phyloP scores from a whole-genome alignment of 2,329 filamentous ascomycete species.

The Chrysosporium queenslandicum region DNA sequence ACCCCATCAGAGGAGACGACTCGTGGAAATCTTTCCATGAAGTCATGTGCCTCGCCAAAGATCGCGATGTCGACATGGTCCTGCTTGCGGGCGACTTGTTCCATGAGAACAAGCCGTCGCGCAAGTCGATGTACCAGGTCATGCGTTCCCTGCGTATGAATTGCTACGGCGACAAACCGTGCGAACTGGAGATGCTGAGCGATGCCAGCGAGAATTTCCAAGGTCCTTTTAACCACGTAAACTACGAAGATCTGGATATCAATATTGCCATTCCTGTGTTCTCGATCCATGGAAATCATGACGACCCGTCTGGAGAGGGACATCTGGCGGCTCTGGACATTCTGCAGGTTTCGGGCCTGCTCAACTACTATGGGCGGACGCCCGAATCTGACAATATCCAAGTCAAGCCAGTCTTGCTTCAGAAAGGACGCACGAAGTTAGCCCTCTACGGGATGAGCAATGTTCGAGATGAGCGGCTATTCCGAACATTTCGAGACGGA shows the following conservation, averaged over 20 bases:
- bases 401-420: constrained; percentile 80
- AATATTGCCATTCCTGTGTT: constrained; percentile 96
- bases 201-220: constrained; percentile 87
- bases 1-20: constrained; percentile 89
- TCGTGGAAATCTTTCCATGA: constrained; percentile 96
- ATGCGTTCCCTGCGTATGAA: constrained; percentile 91
- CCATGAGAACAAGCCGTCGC: constrained; percentile 94
- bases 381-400: constrained; percentile 89
- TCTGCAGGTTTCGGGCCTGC: constrained; percentile 75
- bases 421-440: constrained; percentile 87
- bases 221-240: constrained; percentile 83
- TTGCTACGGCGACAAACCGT: constrained; percentile 89
- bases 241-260: constrained; percentile 95
- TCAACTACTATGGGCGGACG: constrained; percentile 93
- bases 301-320: constrained; percentile 93
- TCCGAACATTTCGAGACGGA: constrained; percentile 83
- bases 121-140: constrained; percentile 93
- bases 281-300: constrained; percentile 96
- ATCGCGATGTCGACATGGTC: constrained; percentile 94
- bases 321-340: constrained; percentile 85
- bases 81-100: constrained; percentile 90
- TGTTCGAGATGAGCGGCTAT: constrained; percentile 87
- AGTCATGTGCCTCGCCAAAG: constrained; percentile 77
- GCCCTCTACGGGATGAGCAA: constrained; percentile 93
- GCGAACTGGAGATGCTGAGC: constrained; percentile 86